Evolutionary conservation across 164 flowering plant genomes (phyloP), one percentile per base, ranked within the genome.

Genomic region (Berberis vulgaris): DNA sequence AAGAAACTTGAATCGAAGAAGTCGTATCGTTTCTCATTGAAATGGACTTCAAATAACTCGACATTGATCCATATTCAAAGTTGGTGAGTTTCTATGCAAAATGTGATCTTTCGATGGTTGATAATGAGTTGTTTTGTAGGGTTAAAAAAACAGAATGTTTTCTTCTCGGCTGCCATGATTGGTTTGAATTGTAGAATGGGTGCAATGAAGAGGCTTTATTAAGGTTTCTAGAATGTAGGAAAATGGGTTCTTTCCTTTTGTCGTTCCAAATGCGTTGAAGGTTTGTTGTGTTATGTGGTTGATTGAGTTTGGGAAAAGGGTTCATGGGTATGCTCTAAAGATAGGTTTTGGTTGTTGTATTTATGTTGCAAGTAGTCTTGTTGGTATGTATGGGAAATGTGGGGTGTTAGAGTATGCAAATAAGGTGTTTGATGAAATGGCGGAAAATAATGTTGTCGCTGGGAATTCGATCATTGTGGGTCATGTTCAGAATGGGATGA

Each of bases 321-420:
- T 89, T 74, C 97, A 87, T 74, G 91, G 86, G 62, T 83, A 75
- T 77, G 83, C 68, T 38, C 12, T 84, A 70, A 89, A 87, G 67
- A 57, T 77, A 78, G 88, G 83, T 44, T 74, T 74, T 64, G 72
- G 52, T 58, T 76, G 54, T 45, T 84, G 97, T 76, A 87, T 83
- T 3, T 86, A 72, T 71, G 92, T 85, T 45, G 77, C 82, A 0
- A 86, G 87, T 71, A 83, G 89, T 74, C 73, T 88, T 58, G 78
- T 81, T 3, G 91, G 88, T 75, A 82, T 87, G 90, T 84, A 88
- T 74, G 91, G 92, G 5, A 90, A 90, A 76, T 86, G 89, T 67
- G 86, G 89, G 42, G 39, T 72, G 49, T 64, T 85, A 67, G 79
- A 61, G 2, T 84, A 85, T 59, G 95, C 88, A 11, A 64, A 75